Percentiles rank a stretch among this genome's conserved stretches.
Conservation (phyloP, 192 early-diverging fungal species). For the Rhizoclosmatium globosum region DNA sequence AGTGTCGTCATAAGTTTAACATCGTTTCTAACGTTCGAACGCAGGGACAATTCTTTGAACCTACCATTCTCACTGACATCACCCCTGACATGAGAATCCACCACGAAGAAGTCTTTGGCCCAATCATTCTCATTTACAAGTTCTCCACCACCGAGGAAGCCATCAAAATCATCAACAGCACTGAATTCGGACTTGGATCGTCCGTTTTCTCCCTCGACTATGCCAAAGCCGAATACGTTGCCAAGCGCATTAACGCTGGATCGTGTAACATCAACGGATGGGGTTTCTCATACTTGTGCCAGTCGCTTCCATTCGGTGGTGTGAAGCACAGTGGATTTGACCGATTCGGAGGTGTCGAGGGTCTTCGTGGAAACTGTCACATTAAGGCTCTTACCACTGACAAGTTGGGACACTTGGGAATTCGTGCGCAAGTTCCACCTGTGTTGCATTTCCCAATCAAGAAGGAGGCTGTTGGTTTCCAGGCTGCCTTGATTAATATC, state of each 20-base stretch:
- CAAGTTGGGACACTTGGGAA: constrained; percentile 18
- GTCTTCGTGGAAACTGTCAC: constrained; percentile 44
- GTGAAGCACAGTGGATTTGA: constrained; percentile 36
- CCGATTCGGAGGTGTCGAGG: constrained; percentile 45
- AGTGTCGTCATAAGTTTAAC: constrained; percentile 17
- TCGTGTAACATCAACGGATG: constrained; percentile 92
- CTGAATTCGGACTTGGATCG: constrained; percentile 79
- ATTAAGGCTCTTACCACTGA: constrained; percentile 36
- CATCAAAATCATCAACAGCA: constrained; percentile 70
- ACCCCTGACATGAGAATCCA: constrained; percentile 73
- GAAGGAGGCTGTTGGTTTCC: constrained; percentile 24
- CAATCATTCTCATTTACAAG: constrained; percentile 79
- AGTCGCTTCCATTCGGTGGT: constrained; percentile 43
- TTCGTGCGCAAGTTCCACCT: constrained; percentile 24
- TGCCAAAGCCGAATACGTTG: constrained; percentile 64
- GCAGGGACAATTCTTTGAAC: constrained; percentile 83
- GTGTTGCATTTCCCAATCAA: constrained; percentile 29
- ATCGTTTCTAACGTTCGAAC: not conserved
- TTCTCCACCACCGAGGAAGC: constrained; percentile 81
- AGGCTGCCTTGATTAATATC: constrained; percentile 28
- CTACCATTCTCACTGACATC: constrained; percentile 82
- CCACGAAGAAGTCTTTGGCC: constrained; percentile 95
- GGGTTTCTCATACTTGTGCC: constrained; percentile 82
- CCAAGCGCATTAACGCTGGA: constrained; percentile 70
- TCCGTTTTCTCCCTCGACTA: constrained; percentile 81